Conservation (phyloP, 345 rosid genomes). For the Salix koriyanagi region DNA sequence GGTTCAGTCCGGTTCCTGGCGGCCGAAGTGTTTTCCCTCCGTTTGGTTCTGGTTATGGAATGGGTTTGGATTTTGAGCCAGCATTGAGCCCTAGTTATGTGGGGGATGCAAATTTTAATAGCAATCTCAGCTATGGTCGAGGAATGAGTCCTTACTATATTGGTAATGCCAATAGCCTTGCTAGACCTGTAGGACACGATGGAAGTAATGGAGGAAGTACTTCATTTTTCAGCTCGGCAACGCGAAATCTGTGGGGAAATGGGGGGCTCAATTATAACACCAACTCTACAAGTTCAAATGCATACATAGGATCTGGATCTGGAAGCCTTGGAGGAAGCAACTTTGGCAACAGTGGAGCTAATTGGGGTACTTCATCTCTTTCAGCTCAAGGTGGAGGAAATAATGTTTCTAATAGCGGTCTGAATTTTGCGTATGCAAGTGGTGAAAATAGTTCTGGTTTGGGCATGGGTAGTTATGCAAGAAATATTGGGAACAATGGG, state of each 20-base stretch:
- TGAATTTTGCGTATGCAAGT: constrained; percentile 51
- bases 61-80: constrained; percentile 62
- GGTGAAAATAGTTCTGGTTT: constrained; percentile 47
- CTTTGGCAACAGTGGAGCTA: constrained; percentile 40
- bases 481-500: constrained; percentile 43
- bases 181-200: constrained; percentile 51
- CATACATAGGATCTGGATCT: constrained; percentile 49
- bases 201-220: constrained; percentile 62
- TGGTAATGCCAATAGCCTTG: constrained; percentile 53
- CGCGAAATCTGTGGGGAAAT: constrained; percentile 67
- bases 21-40: constrained; percentile 64
- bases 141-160: constrained; percentile 59
- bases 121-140: constrained; percentile 53
- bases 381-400: constrained; percentile 51
- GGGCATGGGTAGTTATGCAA: constrained; percentile 48
- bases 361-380: constrained; percentile 53
- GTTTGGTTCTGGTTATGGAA: constrained; percentile 55
- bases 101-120: constrained; percentile 47
- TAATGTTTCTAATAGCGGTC: constrained; percentile 36
- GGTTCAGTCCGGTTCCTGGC: constrained; percentile 51
- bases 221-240: constrained; percentile 65
- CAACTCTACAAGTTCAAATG: constrained; percentile 38
- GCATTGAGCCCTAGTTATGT: constrained; percentile 46
- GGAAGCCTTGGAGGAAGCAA: constrained; percentile 46
- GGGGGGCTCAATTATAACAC: constrained; percentile 49